Percentiles rank a stretch among this genome's conserved stretches.
Conservation (phyloP, 441 rosid genomes). For the Syzygium syzygioides region DNA sequence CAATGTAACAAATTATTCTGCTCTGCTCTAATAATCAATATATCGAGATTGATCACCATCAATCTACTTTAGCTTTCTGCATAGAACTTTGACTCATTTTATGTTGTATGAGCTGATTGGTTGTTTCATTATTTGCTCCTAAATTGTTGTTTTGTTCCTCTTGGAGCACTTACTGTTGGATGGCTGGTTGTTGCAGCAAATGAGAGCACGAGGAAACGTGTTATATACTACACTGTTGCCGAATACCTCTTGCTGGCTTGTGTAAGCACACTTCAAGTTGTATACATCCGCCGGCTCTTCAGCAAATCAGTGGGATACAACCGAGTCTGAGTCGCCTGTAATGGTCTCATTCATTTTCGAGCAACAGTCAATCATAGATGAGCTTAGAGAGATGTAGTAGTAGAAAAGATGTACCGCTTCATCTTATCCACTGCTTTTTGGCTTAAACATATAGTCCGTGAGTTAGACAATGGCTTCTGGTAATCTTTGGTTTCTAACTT, state of each 20-base stretch:
- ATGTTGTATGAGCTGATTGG: not conserved
- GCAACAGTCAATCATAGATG: not conserved
- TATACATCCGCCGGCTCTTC: conserved; percentile 85
- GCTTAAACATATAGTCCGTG: not conserved
- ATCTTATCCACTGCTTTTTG: not conserved
- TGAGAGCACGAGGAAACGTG: conserved; percentile 87
- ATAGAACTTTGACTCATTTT: not conserved
- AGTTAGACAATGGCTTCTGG: not conserved
- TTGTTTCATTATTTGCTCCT: not conserved
- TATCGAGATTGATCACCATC: not conserved
- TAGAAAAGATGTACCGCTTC: not conserved
- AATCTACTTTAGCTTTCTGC: not conserved
- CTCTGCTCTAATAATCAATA: not conserved
- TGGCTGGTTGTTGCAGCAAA: conserved; percentile 52
- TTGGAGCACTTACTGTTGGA: not conserved
- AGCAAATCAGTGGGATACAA: conserved; percentile 92
- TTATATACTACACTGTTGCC: conserved; percentile 71
- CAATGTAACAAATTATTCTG: not conserved
- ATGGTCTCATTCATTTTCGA: not conserved
- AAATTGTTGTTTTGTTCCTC: not conserved
- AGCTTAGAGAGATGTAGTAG: not conserved
- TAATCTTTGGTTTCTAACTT: not conserved
- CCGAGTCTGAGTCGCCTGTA: conserved; percentile 37
- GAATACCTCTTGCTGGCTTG: conserved; percentile 71
- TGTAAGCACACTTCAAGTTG: conserved; percentile 70